Evolutionary conservation across 371 early-diverging fungal species (phyloP), one percentile per base, ranked within the genome.

Genomic region (Umbelopsis sp.): DNA sequence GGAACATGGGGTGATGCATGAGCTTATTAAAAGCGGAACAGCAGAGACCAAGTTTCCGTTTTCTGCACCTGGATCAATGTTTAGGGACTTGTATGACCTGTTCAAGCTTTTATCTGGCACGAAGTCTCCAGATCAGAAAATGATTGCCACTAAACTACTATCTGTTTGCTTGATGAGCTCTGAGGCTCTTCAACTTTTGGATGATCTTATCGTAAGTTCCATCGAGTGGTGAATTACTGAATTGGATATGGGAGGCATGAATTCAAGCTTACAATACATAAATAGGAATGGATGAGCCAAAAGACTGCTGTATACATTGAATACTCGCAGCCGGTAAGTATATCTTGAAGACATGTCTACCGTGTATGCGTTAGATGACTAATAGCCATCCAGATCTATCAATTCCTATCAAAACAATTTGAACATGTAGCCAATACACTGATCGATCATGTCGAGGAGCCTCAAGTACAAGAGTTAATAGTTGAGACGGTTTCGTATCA

Each of bases 371-470:
- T 5, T 7, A 41, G 63, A 65, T 10, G 50, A 1, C 29, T 64
- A 6, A 38, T 11, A 8, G 52, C 74, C 0, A 69, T 50, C 9
- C 52, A 64, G 50, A 37, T 64, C 20, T 70, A 50, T 32, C 65
- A 67, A 7, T 50, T 73, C 35, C 29, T 46, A 69, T 22, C 52
- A 72, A 41, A 65, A 25, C 22, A 75, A 72, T 35, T 77, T 73
- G 77, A 75, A 72, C 64, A 70, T 69, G 48, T 74, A 72, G 50
- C 51, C 73, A 52, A 71, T 70, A 8, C 70, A 2, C 7, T 57
- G 7, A 18, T 29, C 37, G 14, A 63, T 0, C 50, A 16, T 3
- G 9, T 57, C 12, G n/a, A 12, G 6, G 57, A 57, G 32, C 12
- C 29, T 4, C 57, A 57, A 4, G 12, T 16, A 2, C 57, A 57